phyloP scores from a whole-genome alignment of 2,329 filamentous ascomycete genomes.

The Pestalotiopsis sp. region DNA sequence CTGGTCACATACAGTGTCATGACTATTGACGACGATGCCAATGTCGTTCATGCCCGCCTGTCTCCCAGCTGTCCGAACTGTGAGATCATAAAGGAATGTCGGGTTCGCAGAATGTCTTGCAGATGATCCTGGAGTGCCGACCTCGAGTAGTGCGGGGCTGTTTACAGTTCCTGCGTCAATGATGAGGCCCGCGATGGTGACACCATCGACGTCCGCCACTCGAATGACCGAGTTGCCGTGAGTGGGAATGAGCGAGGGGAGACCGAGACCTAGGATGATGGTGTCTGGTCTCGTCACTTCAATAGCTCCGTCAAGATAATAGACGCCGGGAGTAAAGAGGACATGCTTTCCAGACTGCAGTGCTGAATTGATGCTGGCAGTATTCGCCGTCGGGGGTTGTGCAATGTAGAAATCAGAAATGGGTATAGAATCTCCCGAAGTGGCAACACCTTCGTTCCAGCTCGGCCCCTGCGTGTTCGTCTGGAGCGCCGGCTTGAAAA shows the following conservation, averaged over 20 bases:
- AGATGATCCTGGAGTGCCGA: conserved; percentile 22
- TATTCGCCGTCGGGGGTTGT: conserved; percentile 20
- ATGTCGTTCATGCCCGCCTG: conserved; percentile 25
- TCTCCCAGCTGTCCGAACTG: conserved; percentile 29
- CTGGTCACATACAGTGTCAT: conserved; percentile 31
- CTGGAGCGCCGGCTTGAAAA: conserved; percentile 30
- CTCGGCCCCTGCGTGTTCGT: conserved; percentile 27
- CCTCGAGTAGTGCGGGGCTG: conserved; percentile 28
- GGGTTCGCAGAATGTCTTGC: conserved; percentile 26
- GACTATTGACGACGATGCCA: conserved; percentile 31
- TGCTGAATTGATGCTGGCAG: conserved; percentile 27
- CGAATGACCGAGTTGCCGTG: conserved; percentile 24
- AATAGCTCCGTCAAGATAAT: conserved; percentile 27
- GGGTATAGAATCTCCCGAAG: conserved; percentile 27
- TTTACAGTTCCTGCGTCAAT: conserved; percentile 28
- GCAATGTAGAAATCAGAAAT: conserved; percentile 29
- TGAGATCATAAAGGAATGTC: conserved; percentile 32
- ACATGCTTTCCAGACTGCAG: conserved; percentile 28
- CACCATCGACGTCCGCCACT: conserved; percentile 30
- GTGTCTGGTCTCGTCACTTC: conserved; percentile 24
- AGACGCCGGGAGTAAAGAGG: conserved; percentile 31
- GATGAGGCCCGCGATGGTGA: conserved; percentile 32
- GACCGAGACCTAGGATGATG: conserved; percentile 30
- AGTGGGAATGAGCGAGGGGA: conserved; percentile 29
- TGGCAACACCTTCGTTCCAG: conserved; percentile 23